Conservation (phyloP, 2,329 filamentous ascomycete species). For the Mariannaea elegans region DNA sequence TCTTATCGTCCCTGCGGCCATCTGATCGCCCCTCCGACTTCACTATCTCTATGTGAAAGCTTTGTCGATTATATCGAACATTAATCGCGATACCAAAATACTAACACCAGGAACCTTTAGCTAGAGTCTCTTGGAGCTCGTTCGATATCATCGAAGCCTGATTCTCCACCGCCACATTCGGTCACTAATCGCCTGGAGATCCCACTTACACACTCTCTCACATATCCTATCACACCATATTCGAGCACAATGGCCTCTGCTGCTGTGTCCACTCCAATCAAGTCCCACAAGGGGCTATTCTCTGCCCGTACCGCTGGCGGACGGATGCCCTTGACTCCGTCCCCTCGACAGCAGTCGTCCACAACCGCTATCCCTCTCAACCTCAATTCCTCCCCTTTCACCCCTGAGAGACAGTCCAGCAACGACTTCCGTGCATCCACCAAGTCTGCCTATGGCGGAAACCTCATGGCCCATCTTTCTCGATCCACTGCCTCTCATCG, state of each 20-base stretch:
- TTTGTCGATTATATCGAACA: constrained; percentile 58
- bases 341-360: constrained; percentile 74
- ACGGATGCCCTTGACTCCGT: constrained; percentile 93
- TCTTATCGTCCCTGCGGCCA: constrained; percentile 56
- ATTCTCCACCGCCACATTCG: constrained; percentile 54
- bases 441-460: constrained; percentile 83
- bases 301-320: constrained; percentile 92
- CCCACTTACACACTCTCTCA: constrained; percentile 31
- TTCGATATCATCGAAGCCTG: constrained; percentile 54
- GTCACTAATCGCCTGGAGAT: constrained; percentile 56
- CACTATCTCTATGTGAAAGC: constrained; percentile 51
- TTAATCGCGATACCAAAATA: constrained; percentile 52
- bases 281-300: constrained; percentile 94
- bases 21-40: constrained; percentile 60
- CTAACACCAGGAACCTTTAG: constrained; percentile 66
- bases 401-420: constrained; percentile 69
- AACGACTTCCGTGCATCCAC: constrained; percentile 62
- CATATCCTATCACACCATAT: constrained; percentile 17
- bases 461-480: constrained; percentile 81
- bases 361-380: constrained; percentile 59
- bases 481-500: constrained; percentile 74
- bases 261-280: constrained; percentile 87
- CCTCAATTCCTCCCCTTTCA: constrained; percentile 77
- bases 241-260: constrained; percentile 77
- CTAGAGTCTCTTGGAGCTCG: constrained; percentile 68